Evolutionary conservation across 495 filamentous ascomycete species (phyloP).

Genomic region (Friedmanniomyces simplex): DNA sequence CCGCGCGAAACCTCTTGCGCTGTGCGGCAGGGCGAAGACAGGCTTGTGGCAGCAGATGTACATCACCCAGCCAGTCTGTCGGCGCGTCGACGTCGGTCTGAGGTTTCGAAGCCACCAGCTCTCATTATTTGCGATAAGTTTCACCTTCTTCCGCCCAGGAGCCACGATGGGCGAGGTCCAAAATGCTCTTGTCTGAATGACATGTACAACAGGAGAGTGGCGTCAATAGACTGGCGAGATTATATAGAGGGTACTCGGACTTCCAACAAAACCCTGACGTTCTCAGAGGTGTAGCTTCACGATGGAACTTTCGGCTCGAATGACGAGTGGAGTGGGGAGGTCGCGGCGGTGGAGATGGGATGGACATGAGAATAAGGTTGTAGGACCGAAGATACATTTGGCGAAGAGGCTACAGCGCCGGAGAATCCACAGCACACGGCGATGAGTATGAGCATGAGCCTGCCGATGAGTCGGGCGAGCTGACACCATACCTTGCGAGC

Average conservation of each 20-base stretch:
- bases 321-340: not conserved
- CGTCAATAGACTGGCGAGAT: not conserved
- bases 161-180: not conserved
- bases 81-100: not conserved
- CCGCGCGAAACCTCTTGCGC: not conserved
- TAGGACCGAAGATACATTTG: not conserved
- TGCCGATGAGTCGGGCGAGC: too few species aligned
- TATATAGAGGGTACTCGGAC: not conserved
- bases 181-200: not conserved
- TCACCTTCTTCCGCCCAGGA: not conserved
- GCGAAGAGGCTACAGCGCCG: not conserved
- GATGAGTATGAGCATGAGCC: too few species aligned
- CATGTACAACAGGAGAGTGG: not conserved
- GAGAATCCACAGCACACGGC: not conserved
- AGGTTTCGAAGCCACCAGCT: not conserved
- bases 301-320: too few species aligned
- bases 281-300: too few species aligned
- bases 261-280: too few species aligned
- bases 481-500: too few species aligned
- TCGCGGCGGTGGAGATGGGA: not conserved
- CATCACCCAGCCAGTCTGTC: not conserved
- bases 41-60: not conserved
- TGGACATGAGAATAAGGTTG: not conserved
- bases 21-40: not conserved
- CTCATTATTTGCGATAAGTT: not conserved